Conservation (phyloP, 257 asterid species). For the Eucommia ulmoides region DNA sequence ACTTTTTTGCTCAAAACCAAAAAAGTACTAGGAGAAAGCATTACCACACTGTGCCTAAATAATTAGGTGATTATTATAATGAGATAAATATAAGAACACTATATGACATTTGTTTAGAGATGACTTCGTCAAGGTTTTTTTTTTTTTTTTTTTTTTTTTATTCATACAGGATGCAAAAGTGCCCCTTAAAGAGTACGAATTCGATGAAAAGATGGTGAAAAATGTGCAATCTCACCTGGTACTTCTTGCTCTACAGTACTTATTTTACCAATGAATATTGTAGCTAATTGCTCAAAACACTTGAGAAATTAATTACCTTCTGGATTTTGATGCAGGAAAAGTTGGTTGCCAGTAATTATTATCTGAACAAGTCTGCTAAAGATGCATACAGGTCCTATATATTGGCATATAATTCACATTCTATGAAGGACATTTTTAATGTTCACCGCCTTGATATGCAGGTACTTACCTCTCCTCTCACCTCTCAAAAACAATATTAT, state of each 20-base stretch:
- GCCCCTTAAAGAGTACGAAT: conserved; percentile 78
- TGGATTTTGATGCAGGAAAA: conserved; percentile 40
- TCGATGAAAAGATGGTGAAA: conserved; percentile 56
- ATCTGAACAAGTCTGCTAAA: conserved; percentile 78
- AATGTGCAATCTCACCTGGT: conserved; percentile 87
- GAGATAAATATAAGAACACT: too few species aligned
- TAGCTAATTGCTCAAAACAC: too few species aligned
- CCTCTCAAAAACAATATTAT: too few species aligned
- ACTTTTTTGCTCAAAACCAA: too few species aligned
- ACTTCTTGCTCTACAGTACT: conserved; percentile 13
- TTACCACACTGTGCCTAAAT: too few species aligned
- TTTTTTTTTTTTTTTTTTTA: too few species aligned
- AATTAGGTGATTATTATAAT: too few species aligned
- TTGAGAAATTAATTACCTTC: not conserved
- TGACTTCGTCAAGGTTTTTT: too few species aligned
- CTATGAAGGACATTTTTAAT: conserved; percentile 89
- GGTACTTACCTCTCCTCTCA: conserved; percentile 43
- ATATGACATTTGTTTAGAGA: too few species aligned
- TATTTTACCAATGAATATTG: too few species aligned
- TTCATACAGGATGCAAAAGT: conserved; percentile 90
- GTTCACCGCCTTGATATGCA: conserved; percentile 75
- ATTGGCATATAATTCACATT: conserved; percentile 79
- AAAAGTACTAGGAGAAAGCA: too few species aligned
- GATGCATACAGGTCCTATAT: conserved; percentile 88
- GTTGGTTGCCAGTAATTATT: conserved; percentile 56